Evolutionary conservation across 2,329 filamentous ascomycete genomes (phyloP).

Genomic region (Aspergillus sp.): DNA sequence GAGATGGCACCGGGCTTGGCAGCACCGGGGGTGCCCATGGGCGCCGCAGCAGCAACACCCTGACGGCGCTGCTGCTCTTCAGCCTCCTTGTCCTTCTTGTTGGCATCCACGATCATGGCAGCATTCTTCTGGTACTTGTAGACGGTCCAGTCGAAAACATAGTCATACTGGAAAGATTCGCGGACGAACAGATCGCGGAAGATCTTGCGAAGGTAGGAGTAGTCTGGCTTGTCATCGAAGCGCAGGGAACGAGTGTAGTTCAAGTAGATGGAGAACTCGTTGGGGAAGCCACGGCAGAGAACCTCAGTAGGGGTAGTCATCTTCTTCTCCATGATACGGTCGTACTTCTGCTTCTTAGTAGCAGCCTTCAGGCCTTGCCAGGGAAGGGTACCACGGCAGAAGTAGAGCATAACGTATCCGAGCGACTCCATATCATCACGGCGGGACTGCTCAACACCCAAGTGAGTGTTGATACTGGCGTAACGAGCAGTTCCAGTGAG

Average conservation of each 20-base stretch:
- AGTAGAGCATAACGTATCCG: slow-evolving; percentile 99
- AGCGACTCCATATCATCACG: slow-evolving; percentile 99
- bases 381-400: slow-evolving; percentile 96
- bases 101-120: slow-evolving; percentile 85
- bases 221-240: slow-evolving; percentile 99
- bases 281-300: slow-evolving; percentile 97
- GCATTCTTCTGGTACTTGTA: slow-evolving; percentile 99
- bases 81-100: slow-evolving; percentile 70
- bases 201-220: slow-evolving; percentile 99
- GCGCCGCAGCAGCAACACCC: slow-evolving; percentile 64
- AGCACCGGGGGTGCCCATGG: slow-evolving; percentile 55
- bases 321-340: slow-evolving; percentile 99
- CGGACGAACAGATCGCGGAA: slow-evolving; percentile 99
- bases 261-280: slow-evolving; percentile 98
- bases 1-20: slow-evolving; percentile 73
- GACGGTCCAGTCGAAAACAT: slow-evolving; percentile 99
- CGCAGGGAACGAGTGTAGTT: slow-evolving; percentile 99
- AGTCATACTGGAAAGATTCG: slow-evolving; percentile 99
- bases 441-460: slow-evolving; percentile 97
- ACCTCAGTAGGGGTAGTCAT: slow-evolving; percentile 99
- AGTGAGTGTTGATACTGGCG: slow-evolving; percentile 97
- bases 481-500: slow-evolving; percentile 97
- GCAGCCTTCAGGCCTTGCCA: slow-evolving; percentile 99
- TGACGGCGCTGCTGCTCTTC: slow-evolving; percentile 73
- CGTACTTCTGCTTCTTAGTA: slow-evolving; percentile 99